These are phyloP conservation scores for Ambrosiella beaveri DNA, from an alignment of 2,329 filamentous ascomycete genomes.

Conservation along the genomic window DNA sequence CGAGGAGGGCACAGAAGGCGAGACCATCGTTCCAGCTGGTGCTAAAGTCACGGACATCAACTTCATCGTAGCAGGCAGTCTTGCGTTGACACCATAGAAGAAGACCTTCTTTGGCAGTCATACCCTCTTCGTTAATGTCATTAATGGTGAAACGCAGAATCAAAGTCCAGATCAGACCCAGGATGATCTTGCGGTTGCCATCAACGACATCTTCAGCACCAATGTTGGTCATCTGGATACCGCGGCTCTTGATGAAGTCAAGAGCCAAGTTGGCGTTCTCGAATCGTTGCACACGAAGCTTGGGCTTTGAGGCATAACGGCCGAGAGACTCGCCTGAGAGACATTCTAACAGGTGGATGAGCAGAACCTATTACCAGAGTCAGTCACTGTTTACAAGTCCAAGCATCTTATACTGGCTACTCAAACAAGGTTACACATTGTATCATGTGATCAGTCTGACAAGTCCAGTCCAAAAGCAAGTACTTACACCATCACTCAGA, in stretches of 20 bases:
- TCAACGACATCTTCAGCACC: slow-evolving; percentile 97
- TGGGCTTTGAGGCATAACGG: slow-evolving; percentile 90
- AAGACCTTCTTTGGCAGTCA: slow-evolving; percentile 92
- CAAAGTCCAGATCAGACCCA: slow-evolving; percentile 94
- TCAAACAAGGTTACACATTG: background rate
- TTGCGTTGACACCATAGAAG: slow-evolving; percentile 96
- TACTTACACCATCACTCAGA: slow-evolving; percentile 78
- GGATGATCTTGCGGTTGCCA: slow-evolving; percentile 91
- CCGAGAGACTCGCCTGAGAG: slow-evolving; percentile 88
- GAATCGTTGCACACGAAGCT: slow-evolving; percentile 88
- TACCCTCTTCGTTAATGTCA: slow-evolving; percentile 94
- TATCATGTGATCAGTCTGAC: background rate
- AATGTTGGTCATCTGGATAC: slow-evolving; percentile 97
- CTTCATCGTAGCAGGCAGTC: slow-evolving; percentile 94
- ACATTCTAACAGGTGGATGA: slow-evolving; percentile 94
- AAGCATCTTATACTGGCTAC: background rate
- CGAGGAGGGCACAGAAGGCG: slow-evolving; percentile 86
- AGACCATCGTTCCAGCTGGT: slow-evolving; percentile 93
- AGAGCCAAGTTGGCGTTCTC: slow-evolving; percentile 96
- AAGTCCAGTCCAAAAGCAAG: background rate
- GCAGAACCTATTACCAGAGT: slow-evolving; percentile 50
- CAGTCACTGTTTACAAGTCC: background rate
- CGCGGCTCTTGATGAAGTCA: slow-evolving; percentile 76
- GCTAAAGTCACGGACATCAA: slow-evolving; percentile 89
- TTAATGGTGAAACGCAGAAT: slow-evolving; percentile 97